Evolutionary conservation across 495 filamentous ascomycete species (phyloP).

Genomic region (Parmelia sp.): DNA sequence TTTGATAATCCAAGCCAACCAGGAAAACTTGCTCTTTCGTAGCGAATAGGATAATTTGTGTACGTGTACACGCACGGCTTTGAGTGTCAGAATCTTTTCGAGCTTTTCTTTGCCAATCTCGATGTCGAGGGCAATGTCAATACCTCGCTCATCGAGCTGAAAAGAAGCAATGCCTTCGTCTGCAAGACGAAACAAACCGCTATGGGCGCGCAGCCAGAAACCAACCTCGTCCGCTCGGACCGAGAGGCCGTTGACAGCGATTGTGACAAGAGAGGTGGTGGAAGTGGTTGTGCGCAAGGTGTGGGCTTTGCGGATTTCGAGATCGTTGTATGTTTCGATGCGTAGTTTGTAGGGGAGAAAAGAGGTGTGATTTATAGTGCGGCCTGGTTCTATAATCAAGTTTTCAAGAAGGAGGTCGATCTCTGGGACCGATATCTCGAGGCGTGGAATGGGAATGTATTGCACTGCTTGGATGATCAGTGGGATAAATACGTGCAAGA

Average conservation of each 20-base stretch:
- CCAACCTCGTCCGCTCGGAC: constrained; percentile 79
- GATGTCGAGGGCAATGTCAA: constrained; percentile 78
- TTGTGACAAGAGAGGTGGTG: constrained; percentile 61
- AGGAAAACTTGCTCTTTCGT: constrained; percentile 65
- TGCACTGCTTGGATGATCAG: constrained; percentile 68
- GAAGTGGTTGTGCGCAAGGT: constrained; percentile 60
- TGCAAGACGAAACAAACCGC: constrained; percentile 59
- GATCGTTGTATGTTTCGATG: constrained; percentile 74
- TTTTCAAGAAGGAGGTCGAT: constrained; percentile 86
- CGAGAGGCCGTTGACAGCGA: constrained; percentile 73
- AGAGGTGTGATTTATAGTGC: constrained; percentile 74
- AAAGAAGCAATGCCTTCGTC: constrained; percentile 84
- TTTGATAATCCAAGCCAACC: constrained; percentile 75
- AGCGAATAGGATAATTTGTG: constrained; percentile 81
- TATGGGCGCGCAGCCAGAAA: constrained; percentile 66
- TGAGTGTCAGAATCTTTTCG: constrained; percentile 74
- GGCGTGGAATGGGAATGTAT: constrained; percentile 78
- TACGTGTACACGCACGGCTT: constrained; percentile 67
- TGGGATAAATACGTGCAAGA: constrained; percentile 72
- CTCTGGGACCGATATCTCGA: constrained; percentile 76
- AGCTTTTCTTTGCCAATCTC: constrained; percentile 67
- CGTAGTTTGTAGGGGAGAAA: constrained; percentile 83
- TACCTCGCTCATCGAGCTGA: constrained; percentile 72
- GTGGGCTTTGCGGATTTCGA: constrained; percentile 75
- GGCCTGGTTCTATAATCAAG: constrained; percentile 81